A percentile compares a stretch with the other conserved stretches of the same genome.
phyloP scores from a whole-genome alignment of 768 basidiomycete species.

The Tricholoma flavovirens region DNA sequence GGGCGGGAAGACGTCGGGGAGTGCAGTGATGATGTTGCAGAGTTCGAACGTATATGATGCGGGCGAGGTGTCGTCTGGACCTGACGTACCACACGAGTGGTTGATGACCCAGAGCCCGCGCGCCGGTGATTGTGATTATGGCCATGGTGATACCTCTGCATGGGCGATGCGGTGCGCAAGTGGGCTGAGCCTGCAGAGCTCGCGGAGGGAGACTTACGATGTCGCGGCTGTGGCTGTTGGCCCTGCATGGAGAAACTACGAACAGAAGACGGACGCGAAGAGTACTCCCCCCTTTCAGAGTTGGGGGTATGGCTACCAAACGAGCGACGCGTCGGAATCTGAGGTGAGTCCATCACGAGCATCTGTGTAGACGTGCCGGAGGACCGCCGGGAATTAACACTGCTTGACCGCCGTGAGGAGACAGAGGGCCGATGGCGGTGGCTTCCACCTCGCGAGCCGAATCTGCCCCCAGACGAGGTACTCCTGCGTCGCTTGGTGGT shows the following conservation, averaged over 20 bases:
- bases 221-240: constrained; percentile 30
- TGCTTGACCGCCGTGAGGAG: constrained; percentile 85
- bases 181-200: constrained; percentile 70
- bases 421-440: constrained; percentile 67
- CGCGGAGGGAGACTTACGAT: constrained; percentile 71
- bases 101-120: constrained; percentile 68
- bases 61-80: constrained; percentile 40
- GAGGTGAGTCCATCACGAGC: constrained; percentile 54
- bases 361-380: constrained; percentile 47
- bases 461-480: constrained; percentile 27
- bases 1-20: constrained; percentile 74
- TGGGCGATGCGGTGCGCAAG: constrained; percentile 67
- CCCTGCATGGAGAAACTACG: constrained; percentile 62
- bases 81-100: constrained; percentile 65
- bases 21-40: constrained; percentile 70
- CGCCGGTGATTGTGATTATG: constrained; percentile 46
- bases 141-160: constrained; percentile 47
- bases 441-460: constrained; percentile 26
- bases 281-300: constrained; percentile 73
- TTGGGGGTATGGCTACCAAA: constrained; percentile 82
- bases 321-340: constrained; percentile 61
- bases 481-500: constrained; percentile 46
- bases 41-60: constrained; percentile 67
- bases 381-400: constrained; percentile 78
- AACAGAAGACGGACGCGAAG: constrained; percentile 82